Base-by-base conservation (phyloP, 371 early-diverging fungal genomes). In the Mucor circinelloides region DNA sequence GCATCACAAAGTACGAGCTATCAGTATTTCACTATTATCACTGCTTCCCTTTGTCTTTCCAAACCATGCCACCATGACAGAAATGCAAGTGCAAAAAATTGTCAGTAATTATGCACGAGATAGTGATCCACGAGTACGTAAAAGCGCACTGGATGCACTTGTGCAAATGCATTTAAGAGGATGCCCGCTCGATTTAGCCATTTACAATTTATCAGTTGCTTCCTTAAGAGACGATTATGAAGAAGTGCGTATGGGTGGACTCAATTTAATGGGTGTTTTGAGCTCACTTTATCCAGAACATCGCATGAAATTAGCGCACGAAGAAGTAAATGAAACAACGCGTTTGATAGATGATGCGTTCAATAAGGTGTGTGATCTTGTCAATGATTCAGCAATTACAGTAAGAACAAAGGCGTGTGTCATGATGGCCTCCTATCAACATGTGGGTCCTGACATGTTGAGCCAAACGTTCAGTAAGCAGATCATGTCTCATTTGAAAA, bases 291-390 rank as follows among this genome's bases (percentile, higher is more conserved):
- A 86, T 63, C 84, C 86, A 0, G 77, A 85, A 8, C 80, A 82
- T 58, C 73, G 69, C 15, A 76, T 84, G 60, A 76, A 78, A 60
- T 66, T 80, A n/a, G 83, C 78, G 6, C 72, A 77, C 27, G 75
- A 80, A 32, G 71, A 76, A 17, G 64, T 79, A 19, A 50, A 77
- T 9, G 87, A 89, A 50, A 82, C 83, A 12, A 82, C 87, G 12
- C 77, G 91, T n/a, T 66, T 92, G 15, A 86, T 88, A 5, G 91
- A 93, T 68, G 92, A 91, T 68, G 90, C 93, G 9, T 93, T 93
- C 67, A 84, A 88, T 21, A 85, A 87, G 70, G 79, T 90, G 17
- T 93, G 93, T 65, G 93, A 93, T 67, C 78, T 91, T 78, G 88
- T 92, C 30, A 93, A 92, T 62, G 93, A 93, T 71, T 80, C 85